phyloP scores from a whole-genome alignment of 2,329 filamentous ascomycete species.

The Colletotrichum sansevieriae region DNA sequence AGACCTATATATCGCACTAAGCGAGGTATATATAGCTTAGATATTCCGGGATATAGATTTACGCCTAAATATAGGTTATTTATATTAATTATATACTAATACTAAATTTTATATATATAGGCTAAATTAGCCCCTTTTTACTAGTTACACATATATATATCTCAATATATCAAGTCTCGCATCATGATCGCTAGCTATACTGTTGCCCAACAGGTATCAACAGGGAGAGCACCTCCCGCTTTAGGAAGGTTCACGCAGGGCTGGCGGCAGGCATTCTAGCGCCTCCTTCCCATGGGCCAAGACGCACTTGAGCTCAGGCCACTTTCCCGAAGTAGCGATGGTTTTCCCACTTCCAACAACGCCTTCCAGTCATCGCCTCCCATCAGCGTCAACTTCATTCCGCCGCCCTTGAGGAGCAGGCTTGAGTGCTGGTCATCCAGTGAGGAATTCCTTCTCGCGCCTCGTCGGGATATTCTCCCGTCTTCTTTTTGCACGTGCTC shows the following conservation, averaged over 20 bases:
- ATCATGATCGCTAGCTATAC: too few relatives aligned
- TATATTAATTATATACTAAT: too few relatives aligned
- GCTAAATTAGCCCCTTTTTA: too few relatives aligned
- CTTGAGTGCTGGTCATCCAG: not conserved
- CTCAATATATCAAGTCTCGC: too few relatives aligned
- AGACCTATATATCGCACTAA: too few relatives aligned
- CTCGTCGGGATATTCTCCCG: not conserved
- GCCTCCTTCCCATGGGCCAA: not conserved
- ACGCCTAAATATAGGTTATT: too few relatives aligned
- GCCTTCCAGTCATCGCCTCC: slow-evolving; percentile 9
- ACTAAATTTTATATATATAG: too few relatives aligned
- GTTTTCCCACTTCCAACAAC: not conserved
- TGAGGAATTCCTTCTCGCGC: not conserved
- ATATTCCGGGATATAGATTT: too few relatives aligned
- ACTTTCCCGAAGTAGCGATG: not conserved
- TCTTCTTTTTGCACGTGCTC: slow-evolving; percentile 15
- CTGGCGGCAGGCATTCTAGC: slow-evolving; percentile 1
- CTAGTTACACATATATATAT: too few relatives aligned
- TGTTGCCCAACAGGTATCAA: too few relatives aligned
- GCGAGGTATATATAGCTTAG: too few relatives aligned
- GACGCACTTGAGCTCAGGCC: not conserved
- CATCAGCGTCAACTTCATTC: slow-evolving; percentile 20
- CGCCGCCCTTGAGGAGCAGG: not conserved
- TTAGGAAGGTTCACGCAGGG: slow-evolving; percentile 6
- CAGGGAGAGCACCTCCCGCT: not conserved